A percentile compares a stretch with the other conserved stretches of the same genome.
Evolutionary conservation across 208 protist genomes (phyloP).

Genomic region (Herpetomonas samuelpessoai): DNA sequence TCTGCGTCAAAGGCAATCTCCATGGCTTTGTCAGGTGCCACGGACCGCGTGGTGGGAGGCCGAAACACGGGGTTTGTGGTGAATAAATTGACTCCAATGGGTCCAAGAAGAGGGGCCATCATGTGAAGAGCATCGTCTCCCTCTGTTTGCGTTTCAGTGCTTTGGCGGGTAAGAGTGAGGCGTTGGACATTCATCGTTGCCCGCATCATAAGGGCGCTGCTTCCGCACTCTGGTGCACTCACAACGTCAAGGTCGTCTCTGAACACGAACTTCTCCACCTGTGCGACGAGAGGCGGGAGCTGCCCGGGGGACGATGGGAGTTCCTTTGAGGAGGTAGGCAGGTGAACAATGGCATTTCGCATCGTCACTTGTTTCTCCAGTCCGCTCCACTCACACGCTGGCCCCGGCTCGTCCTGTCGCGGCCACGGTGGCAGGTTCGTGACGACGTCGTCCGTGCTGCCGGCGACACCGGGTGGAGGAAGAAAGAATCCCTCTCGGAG

Average conservation of each 20-base stretch:
- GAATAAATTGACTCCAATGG: not conserved
- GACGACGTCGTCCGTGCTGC: not conserved
- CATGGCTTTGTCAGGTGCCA: not conserved
- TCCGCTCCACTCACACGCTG: conserved; percentile 10
- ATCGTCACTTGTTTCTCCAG: conserved; percentile 24
- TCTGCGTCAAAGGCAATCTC: not conserved
- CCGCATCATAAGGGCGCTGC: too few species aligned
- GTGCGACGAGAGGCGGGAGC: too few species aligned
- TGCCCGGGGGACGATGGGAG: too few species aligned
- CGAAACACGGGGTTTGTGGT: not conserved
- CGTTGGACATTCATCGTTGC: too few species aligned
- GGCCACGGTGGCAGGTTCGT: conserved; percentile 14
- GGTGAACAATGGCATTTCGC: too few species aligned
- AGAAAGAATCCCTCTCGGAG: conserved; percentile 18
- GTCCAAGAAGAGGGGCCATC: too few species aligned
- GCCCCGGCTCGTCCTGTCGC: conserved; percentile 3
- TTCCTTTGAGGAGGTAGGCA: too few species aligned
- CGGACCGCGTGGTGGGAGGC: not conserved
- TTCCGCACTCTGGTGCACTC: too few species aligned
- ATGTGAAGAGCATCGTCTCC: not conserved
- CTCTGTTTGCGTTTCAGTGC: too few species aligned
- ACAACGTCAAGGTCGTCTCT: too few species aligned
- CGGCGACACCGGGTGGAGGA: not conserved
- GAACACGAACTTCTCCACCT: too few species aligned
- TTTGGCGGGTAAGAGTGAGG: too few species aligned